A percentile compares a stretch with the other conserved stretches of the same genome.
Conservation (phyloP, 1,284 basidiomycete genomes). For the Cronartium ribicola region DNA sequence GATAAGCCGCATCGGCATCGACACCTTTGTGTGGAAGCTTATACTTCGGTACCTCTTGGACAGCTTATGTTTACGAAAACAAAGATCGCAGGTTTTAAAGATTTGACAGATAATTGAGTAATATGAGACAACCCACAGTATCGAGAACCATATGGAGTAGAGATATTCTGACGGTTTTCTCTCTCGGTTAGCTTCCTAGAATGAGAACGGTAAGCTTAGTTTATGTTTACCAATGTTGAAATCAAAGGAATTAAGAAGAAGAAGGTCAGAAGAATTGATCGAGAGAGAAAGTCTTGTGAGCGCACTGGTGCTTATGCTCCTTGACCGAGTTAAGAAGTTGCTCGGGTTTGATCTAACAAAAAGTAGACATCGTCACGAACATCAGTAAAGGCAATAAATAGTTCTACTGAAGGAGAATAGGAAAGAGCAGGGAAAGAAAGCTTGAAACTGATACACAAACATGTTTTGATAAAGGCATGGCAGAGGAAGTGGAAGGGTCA, state of each 20-base stretch:
- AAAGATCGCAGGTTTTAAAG: background rate
- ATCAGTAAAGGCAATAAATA: background rate
- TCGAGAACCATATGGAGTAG: background rate
- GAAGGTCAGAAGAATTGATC: background rate
- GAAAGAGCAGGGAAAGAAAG: background rate
- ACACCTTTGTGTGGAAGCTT: conserved; percentile 53
- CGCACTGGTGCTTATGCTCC: conserved; percentile 34
- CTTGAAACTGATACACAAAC: background rate
- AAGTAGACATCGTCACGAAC: conserved; percentile 30
- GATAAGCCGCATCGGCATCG: conserved; percentile 54
- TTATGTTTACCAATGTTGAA: background rate
- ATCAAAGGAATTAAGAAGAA: background rate
- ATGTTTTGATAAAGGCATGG: conserved; percentile 11
- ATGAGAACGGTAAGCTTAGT: background rate
- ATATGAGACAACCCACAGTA: background rate
- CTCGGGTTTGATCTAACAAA: conserved; percentile 50
- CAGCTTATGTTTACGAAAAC: conserved; percentile 43
- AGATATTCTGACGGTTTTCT: background rate
- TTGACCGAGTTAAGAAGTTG: conserved; percentile 33
- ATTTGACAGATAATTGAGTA: background rate
- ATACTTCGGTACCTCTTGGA: conserved; percentile 53
- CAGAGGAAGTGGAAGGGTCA: too few species aligned
- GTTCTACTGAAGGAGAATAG: background rate
- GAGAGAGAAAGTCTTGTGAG: background rate
- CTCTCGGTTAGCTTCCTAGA: background rate